These are phyloP conservation scores for Salix brachista DNA, from an alignment of 345 rosid genomes.

Conservation along the genomic window DNA sequence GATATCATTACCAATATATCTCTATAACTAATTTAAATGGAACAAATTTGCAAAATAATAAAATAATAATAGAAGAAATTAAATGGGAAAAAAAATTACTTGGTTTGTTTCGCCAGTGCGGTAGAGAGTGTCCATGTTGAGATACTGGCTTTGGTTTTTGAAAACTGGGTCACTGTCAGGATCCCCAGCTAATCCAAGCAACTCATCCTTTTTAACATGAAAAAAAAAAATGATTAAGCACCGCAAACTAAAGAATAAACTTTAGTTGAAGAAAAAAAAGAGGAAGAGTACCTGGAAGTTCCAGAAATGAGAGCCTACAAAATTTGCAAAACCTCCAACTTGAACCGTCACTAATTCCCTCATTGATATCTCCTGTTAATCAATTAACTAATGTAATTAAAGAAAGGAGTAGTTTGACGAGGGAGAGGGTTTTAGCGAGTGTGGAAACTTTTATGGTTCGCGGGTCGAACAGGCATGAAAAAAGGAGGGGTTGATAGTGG, in stretches of 20 bases:
- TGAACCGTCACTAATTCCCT: slow-evolving; percentile 82
- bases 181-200: slow-evolving; percentile 76
- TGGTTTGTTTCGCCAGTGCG: slow-evolving; percentile 76
- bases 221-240: not conserved
- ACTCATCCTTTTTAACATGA: slow-evolving; percentile 58
- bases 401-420: no score
- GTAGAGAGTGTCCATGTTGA: slow-evolving; percentile 75
- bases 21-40: not conserved
- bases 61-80: not conserved
- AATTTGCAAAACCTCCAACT: slow-evolving; percentile 82
- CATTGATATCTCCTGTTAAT: slow-evolving; percentile 30
- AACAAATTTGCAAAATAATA: not conserved
- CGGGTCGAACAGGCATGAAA: no score
- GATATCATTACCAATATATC: not conserved
- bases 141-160: slow-evolving; percentile 34
- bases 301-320: slow-evolving; percentile 98
- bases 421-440: no score
- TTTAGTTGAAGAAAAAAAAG: not conserved
- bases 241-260: not conserved
- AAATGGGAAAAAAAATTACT: slow-evolving; percentile 30
- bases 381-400: not conserved
- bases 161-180: slow-evolving; percentile 63
- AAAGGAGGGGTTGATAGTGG: no score
- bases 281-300: slow-evolving; percentile 67
- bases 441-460: no score